A percentile compares a stretch with the other conserved stretches of the same genome.
Conservation (phyloP, 1,139 yeast genomes). For the Diutina scorzettiae region DNA sequence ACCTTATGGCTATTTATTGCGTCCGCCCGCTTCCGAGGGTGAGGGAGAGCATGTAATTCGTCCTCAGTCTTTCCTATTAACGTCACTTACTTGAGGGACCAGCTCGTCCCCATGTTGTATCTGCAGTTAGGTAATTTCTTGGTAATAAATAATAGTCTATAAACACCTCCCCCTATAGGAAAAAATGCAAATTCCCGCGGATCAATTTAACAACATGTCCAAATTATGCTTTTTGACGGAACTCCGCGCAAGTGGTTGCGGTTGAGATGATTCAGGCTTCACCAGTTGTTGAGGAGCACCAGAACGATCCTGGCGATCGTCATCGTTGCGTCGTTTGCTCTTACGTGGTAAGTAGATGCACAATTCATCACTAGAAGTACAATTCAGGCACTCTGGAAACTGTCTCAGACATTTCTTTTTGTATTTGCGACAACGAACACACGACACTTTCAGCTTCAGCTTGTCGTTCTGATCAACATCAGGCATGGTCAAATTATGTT, state of each 20-base stretch:
- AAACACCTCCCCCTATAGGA: too few relatives aligned
- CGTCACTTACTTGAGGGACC: too few relatives aligned
- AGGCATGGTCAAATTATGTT: slow-evolving; percentile 4
- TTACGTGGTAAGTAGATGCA: slow-evolving; percentile 4
- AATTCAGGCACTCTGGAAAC: slow-evolving; percentile 4
- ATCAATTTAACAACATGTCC: slow-evolving; percentile 4
- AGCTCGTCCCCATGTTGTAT: too few relatives aligned
- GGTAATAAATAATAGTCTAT: too few relatives aligned
- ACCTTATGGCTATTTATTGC: too few relatives aligned
- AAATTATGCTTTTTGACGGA: slow-evolving; percentile 1
- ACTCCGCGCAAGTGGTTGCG: not conserved
- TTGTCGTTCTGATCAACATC: slow-evolving; percentile 3
- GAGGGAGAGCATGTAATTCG: too few relatives aligned
- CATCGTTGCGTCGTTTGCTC: not conserved
- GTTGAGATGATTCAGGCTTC: not conserved
- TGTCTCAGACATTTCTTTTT: slow-evolving; percentile 4
- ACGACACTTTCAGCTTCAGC: slow-evolving; percentile 4
- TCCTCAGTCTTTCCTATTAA: too few relatives aligned
- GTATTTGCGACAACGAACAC: slow-evolving; percentile 5
- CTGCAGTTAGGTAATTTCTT: too few relatives aligned
- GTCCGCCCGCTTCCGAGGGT: too few relatives aligned
- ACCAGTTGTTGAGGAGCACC: not conserved
- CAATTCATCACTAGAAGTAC: slow-evolving; percentile 4
- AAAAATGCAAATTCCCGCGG: too few relatives aligned
- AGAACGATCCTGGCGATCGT: not conserved